Evolutionary conservation across 305 asterid genomes (phyloP), one percentile per base, ranked within the genome.

Genomic region (Lippia alba): DNA sequence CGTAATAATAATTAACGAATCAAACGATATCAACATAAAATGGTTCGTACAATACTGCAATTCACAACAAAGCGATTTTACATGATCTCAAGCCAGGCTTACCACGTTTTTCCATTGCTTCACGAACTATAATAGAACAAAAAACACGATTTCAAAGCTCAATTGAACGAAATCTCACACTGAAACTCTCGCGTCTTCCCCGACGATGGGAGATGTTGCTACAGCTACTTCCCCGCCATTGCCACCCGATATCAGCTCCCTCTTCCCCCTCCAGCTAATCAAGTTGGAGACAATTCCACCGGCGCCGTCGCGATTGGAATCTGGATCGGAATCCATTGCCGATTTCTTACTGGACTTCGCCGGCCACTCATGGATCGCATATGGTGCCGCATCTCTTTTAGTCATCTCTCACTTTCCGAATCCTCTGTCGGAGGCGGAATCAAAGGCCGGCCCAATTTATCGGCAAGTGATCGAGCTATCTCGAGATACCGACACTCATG

Each of bases 321-420:
- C 85, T 61, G 88, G 80, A 36, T 36, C 41, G 5, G 87, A 73
- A 61, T 78, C 94, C 15, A 72, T 82, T 36, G 86, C 84, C 71
- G 97, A 91, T 74, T 89, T 90, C 82, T 74, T 89, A 34, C 78
- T 70, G 74, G 89, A 89, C 82, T 94, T 94, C 72, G 78, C 85
- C 64, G 90, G 90, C 1, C 81, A 86, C 79, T 85, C 97, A 74
- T 94, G 99, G 99, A 79, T 94, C 81, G 97, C 96, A 10, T 94
- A 91, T 67, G 99, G 84, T 41, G 96, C 99, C 64, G 81, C 96
- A 48, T 86, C 96, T 59, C 91, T 91, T 50, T 73, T 91, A 16
- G 92, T 94, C 51, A 86, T 94, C 66, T 85, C 96, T 73, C 99
- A 94, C 82, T 85, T 89, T 41, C 96, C 97, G 41, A 86, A 86